phyloP scores from a whole-genome alignment of 306 rosid genomes.

The Sindora glabra region DNA sequence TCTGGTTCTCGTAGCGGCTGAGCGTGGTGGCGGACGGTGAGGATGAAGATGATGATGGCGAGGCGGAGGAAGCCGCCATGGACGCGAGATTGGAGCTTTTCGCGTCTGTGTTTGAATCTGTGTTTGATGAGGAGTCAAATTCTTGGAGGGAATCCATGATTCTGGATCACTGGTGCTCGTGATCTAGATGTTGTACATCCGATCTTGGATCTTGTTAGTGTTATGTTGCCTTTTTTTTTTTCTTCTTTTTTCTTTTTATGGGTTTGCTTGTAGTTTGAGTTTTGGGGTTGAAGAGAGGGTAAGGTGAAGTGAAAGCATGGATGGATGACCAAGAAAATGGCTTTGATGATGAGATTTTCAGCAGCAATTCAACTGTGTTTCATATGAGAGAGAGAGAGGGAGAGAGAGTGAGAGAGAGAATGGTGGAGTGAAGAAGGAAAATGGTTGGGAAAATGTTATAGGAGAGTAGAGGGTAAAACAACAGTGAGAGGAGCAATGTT shows the following conservation, averaged over 20 bases:
- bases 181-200: slow-evolving; percentile 19
- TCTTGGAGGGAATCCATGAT: slow-evolving; percentile 47
- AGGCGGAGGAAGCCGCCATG: neutral
- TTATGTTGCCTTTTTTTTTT: no score
- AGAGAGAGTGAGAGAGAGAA: neutral
- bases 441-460: slow-evolving; percentile 16
- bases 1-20: slow-evolving; percentile 77
- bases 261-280: neutral
- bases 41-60: neutral
- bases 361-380: neutral
- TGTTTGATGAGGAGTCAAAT: slow-evolving; percentile 28
- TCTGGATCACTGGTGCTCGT: neutral
- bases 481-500: slow-evolving; percentile 13
- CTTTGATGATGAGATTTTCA: slow-evolving; percentile 1
- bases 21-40: slow-evolving; percentile 15
- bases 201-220: slow-evolving; percentile 11
- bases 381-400: neutral
- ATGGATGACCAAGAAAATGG: neutral
- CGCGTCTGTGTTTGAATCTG: neutral
- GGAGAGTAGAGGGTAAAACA: slow-evolving; percentile 24
- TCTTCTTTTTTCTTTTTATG: no score
- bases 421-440: neutral
- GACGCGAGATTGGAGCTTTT: neutral
- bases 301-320: neutral
- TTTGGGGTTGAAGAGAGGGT: neutral